Percentiles rank a stretch among this genome's conserved stretches.
These are phyloP conservation scores for Piper betle DNA, from an alignment of 164 flowering plant genomes.

Conservation along the genomic window DNA sequence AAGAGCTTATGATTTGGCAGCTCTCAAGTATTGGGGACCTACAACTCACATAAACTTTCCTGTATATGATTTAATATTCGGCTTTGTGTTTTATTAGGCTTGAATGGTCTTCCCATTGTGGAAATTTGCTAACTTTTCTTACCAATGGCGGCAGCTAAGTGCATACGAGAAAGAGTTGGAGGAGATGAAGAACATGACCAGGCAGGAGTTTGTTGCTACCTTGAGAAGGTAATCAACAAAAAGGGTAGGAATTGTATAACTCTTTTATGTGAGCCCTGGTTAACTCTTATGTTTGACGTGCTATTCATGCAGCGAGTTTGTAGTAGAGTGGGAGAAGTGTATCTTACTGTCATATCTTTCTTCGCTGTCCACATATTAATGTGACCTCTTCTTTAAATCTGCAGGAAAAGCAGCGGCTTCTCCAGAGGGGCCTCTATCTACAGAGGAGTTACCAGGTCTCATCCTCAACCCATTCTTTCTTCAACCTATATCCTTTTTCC, in stretches of 20 bases:
- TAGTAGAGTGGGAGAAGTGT: neutral
- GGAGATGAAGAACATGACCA: conserved; percentile 80
- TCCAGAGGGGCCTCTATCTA: conserved; percentile 91
- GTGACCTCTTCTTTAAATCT: neutral
- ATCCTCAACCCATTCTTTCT: conserved; percentile 7
- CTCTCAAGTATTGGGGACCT: conserved; percentile 88
- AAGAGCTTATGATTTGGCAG: conserved; percentile 83
- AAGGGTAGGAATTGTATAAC: neutral
- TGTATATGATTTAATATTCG: conserved; percentile 21
- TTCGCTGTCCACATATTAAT: neutral
- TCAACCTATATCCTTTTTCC: too few relatives aligned
- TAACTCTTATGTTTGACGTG: too few relatives aligned
- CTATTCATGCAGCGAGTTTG: neutral
- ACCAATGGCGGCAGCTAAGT: conserved; percentile 31
- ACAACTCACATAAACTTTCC: conserved; percentile 78
- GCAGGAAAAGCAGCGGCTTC: conserved; percentile 93
- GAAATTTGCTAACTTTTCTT: neutral
- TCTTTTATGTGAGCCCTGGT: neutral
- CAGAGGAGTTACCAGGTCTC: conserved; percentile 86
- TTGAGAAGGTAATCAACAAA: conserved; percentile 51
- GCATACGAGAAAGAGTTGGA: conserved; percentile 70
- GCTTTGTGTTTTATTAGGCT: neutral
- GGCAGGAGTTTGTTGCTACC: conserved; percentile 85
- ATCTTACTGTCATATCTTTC: neutral
- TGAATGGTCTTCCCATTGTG: neutral